These are phyloP conservation scores for Fragaria iinumae DNA, from an alignment of 306 rosid genomes.

Conservation along the genomic window DNA sequence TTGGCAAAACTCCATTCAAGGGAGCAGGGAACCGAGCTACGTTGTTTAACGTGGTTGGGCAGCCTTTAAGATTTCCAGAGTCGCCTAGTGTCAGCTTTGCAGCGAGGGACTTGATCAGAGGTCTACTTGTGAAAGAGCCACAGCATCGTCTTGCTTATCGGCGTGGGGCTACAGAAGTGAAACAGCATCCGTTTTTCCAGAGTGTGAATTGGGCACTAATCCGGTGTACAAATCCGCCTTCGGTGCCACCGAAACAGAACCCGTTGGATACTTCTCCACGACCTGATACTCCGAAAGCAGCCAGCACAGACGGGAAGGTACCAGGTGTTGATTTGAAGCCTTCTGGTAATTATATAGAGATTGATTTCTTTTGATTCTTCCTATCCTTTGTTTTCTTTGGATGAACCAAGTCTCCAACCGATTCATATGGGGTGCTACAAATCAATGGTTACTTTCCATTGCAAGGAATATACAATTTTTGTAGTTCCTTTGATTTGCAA, in stretches of 20 bases:
- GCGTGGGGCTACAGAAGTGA: slow-evolving; percentile 90
- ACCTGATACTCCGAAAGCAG: slow-evolving; percentile 29
- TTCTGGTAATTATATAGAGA: slow-evolving; percentile 90
- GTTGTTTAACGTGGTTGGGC: slow-evolving; percentile 90
- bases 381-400: slow-evolving; percentile 20
- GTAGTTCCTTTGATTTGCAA: slow-evolving; percentile 31
- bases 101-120: slow-evolving; percentile 90
- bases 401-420: slow-evolving; percentile 34
- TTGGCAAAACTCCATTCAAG: slow-evolving; percentile 93
- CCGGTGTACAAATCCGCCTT: slow-evolving; percentile 93
- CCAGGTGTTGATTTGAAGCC: slow-evolving; percentile 75
- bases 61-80: slow-evolving; percentile 89
- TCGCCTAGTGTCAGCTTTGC: slow-evolving; percentile 91
- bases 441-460: slow-evolving; percentile 50
- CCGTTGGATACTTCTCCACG: slow-evolving; percentile 30
- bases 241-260: slow-evolving; percentile 57
- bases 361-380: slow-evolving; percentile 79
- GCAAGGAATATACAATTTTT: slow-evolving; percentile 29
- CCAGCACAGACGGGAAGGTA: slow-evolving; percentile 37
- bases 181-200: slow-evolving; percentile 94
- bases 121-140: slow-evolving; percentile 95
- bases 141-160: slow-evolving; percentile 90
- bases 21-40: slow-evolving; percentile 84
- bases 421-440: slow-evolving; percentile 34
- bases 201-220: slow-evolving; percentile 92